Conservation (phyloP, 1,284 basidiomycete genomes). For the Cutaneotrichosporon cavernicola region DNA sequence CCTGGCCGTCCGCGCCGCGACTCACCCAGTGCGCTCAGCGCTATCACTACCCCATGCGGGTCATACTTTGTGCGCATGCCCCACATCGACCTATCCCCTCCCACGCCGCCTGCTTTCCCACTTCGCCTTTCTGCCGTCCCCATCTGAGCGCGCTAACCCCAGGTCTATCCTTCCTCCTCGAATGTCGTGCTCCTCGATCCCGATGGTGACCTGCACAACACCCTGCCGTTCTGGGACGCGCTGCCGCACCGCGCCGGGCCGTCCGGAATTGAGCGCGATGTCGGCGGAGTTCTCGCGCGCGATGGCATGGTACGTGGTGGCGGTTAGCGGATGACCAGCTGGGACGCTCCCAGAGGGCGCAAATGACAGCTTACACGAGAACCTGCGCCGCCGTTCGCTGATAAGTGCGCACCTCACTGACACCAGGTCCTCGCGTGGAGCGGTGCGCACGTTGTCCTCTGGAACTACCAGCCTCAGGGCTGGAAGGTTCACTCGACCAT, state of each 20-base stretch:
- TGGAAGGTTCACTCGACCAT: constrained; percentile 45
- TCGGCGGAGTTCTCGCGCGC: constrained; percentile 35
- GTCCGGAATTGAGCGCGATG: constrained; percentile 26
- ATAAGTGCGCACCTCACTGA: neutral
- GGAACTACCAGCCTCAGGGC: constrained; percentile 23
- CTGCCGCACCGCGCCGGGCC: constrained; percentile 41
- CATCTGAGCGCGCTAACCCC: constrained; percentile 2
- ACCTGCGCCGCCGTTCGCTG: too few species aligned
- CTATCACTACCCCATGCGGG: constrained; percentile 5
- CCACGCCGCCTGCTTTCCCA: neutral
- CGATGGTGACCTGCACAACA: constrained; percentile 37
- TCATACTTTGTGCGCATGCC: constrained; percentile 20
- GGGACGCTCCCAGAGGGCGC: too few species aligned
- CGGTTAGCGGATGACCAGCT: too few species aligned
- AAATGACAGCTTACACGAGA: too few species aligned
- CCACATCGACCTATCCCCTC: neutral
- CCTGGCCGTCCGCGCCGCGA: constrained; percentile 36
- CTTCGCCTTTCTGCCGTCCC: neutral
- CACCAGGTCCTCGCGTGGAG: constrained; percentile 48
- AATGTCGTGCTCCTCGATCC: constrained; percentile 41
- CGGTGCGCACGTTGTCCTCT: constrained; percentile 41
- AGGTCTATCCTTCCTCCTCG: constrained; percentile 43
- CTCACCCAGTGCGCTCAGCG: constrained; percentile 11
- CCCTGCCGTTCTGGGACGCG: constrained; percentile 46
- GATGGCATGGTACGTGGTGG: constrained; percentile 32